A percentile compares a stretch with the other conserved stretches of the same genome.
phyloP scores from a whole-genome alignment of 306 rosid genomes.

The barrel medic (Medicago truncatula) region MtrunA17r5.0-ANR NC_053048.1:50602501-50603000 shows the following conservation, averaged over 20 bases:
- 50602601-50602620: conserved; percentile 18
- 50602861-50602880: not conserved
- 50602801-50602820: not conserved
- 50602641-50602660: conserved; percentile 1
- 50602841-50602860: not conserved
- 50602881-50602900: conserved; percentile 63
- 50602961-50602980: conserved; percentile 84
- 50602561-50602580: conserved; percentile 7
- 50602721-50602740: conserved; percentile 75
- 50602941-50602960: conserved; percentile 61
- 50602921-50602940: conserved; percentile 47
- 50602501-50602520: not conserved
- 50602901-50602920: conserved; percentile 60
- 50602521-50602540: not conserved
- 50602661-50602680: conserved; percentile 21
- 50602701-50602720: conserved; percentile 67
- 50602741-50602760: conserved; percentile 68
- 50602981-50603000: conserved; percentile 93
- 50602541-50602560: conserved; percentile 30
- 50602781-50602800: conserved; percentile 15
- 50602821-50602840: not conserved
- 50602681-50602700: conserved; percentile 67
- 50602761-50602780: conserved; percentile 36
- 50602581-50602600: conserved; percentile 24
- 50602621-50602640: conserved; percentile 7